These are phyloP conservation scores for Alloteropsis semialata DNA, from an alignment of 176 grass and related monocot species.

Conservation along the genomic window DNA sequence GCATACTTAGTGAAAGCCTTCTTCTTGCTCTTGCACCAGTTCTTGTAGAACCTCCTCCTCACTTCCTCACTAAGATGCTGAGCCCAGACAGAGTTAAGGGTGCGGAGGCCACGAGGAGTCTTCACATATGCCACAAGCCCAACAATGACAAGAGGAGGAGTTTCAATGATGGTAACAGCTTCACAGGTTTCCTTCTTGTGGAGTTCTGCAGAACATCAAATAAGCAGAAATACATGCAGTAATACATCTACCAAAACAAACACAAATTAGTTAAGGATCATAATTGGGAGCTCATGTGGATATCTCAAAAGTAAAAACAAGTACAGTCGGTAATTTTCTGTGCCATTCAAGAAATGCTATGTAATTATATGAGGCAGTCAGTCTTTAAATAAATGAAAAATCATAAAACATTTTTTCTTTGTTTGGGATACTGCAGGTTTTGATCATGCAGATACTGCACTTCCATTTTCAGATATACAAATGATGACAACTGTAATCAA, in stretches of 20 bases:
- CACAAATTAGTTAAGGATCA: background rate
- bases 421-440: background rate
- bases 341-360: background rate
- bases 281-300: background rate
- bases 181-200: conserved; percentile 98
- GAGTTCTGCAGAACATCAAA: conserved; percentile 71
- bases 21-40: conserved; percentile 99
- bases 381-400: background rate
- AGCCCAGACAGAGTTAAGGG: conserved; percentile 84
- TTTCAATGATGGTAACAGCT: conserved; percentile 87
- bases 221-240: background rate
- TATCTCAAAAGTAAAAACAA: background rate
- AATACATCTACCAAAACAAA: background rate
- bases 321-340: no score
- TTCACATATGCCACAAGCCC: conserved; percentile 86
- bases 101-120: conserved; percentile 76
- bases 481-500: background rate
- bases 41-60: conserved; percentile 90
- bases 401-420: background rate
- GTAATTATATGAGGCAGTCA: background rate
- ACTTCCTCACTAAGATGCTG: conserved; percentile 96
- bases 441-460: background rate
- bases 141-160: conserved; percentile 79
- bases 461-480: background rate
- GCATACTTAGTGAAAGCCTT: conserved; percentile 87